Base-by-base conservation (phyloP, 345 rosid genomes). In the Corchorus capsularis region DNA sequence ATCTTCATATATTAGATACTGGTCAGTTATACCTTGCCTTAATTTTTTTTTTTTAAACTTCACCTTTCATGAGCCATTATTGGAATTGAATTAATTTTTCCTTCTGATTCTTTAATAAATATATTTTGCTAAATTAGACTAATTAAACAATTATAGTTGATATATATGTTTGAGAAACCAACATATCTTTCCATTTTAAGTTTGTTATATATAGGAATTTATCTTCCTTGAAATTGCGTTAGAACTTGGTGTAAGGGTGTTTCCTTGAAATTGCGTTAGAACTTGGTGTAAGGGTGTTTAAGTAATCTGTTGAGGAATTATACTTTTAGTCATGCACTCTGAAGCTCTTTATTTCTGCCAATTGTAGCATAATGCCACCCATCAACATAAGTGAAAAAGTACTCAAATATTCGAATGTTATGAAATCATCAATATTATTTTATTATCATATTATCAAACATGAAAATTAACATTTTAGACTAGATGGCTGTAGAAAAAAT, bases 1-100 rank as follows among this genome's bases (percentile, higher is more conserved):
- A 96, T 89, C 82, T 96, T 84, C 82, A 88, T 79, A 87, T 94
- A 79, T 84, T 96, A 67, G 95, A 94, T 67, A 90, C 97, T 52
- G 83, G 99, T 96, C 86, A 90, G 94, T 79, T 50, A 63, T 75
- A 71, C 63, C 69, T 52, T 47, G 59, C 68, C 35, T 47, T 54
- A 63, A 62, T 37, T 20, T 37, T 71, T 69, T 65, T 37, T 20
- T 37, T 71, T 69, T 52, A 27, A 80, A 32, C 53, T 63, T 47
- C 69, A 71, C 52, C 77, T 7, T 69, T 59, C 19, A 60, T 75
- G 62, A 53, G 6, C 73, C 34, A 0, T 22, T 47, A 46, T 47
- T 55, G 2, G 39, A 10, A 1, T 47, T 67, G 56, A 10, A 10
- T 45, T 45, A 0, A 34, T 53, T 53, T 70, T 41, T 47, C 1